Base-by-base conservation (phyloP, 805 yeast genomes). In the Ogataea ramenticola region DNA sequence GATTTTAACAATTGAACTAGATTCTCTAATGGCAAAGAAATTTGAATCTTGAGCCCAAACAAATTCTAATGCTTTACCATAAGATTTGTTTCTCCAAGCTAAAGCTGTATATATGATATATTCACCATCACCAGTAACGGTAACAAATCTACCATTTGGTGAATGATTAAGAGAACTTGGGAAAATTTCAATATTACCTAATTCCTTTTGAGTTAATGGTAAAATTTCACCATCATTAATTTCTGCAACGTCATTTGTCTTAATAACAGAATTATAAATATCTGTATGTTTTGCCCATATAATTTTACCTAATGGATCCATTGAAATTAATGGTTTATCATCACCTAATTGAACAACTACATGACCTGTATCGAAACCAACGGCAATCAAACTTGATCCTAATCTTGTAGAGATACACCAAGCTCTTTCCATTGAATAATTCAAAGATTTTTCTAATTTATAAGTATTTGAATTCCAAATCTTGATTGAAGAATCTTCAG, bases 91-190 rank as follows among this genome's bases (percentile, higher is more conserved):
- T 70, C 99, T 80, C 99, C 99, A 93, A 1, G 98, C 98, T 56
- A 93, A 75, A 1, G 99, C 91, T 2, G 98, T 90, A 67, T 91
- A 93, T 43, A 93, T 83, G 55, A 91, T 87, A 63, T 88, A 91
- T 66, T 93, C 99, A 47, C 96, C 97, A 67, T 93, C 99, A 60
- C 99, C 99, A 39, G 91, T 84, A 41, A 93, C 96, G 24, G 98
- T 85, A 34, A 90, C 97, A 62, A 86, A 93, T 65, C 96, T 80
- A 50, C 99, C 99, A 61, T 93, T 93, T 50, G 98, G 97, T 38
- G 98, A 91, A 65, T 93, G 99, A 41, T 74, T 69, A 57, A 93
- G 74, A 47, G 85, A 75, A 49, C 86, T 84, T 43, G 99, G 98
- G 72, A 82, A 93, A 39, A 91, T 79, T 65, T 93, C 99, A 43